These are phyloP conservation scores for Anacardium occidentale DNA, from an alignment of 345 rosid species.

Conservation along the genomic window DNA sequence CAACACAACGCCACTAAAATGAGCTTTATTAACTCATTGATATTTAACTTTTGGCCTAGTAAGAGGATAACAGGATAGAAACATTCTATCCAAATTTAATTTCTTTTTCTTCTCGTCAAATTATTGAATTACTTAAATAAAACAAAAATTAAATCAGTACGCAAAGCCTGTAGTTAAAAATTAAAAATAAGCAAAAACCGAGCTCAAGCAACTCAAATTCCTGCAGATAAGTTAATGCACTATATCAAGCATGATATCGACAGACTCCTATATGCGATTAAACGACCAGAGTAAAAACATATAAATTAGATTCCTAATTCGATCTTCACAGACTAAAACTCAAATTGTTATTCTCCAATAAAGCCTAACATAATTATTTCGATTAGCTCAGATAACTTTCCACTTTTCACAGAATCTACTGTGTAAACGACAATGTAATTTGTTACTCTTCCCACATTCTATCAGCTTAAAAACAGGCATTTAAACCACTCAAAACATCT, in stretches of 20 bases:
- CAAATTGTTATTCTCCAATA: not conserved
- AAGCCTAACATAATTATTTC: not conserved
- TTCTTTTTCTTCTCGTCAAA: not conserved
- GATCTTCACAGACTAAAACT: not conserved
- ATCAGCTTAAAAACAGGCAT: constrained; percentile 1
- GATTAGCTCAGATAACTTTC: not conserved
- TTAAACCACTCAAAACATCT: too few relatives aligned
- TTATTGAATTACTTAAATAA: not conserved
- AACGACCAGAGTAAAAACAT: not conserved
- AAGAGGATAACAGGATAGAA: not conserved
- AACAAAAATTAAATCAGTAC: not conserved
- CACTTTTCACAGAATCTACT: not conserved
- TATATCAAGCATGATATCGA: not conserved
- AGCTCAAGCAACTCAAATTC: not conserved
- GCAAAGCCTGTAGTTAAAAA: not conserved
- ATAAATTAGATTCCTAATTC: not conserved
- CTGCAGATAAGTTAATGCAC: not conserved
- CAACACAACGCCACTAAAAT: not conserved
- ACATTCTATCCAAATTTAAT: not conserved
- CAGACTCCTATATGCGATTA: too few relatives aligned
- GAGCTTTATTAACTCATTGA: not conserved
- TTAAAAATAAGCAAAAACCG: not conserved
- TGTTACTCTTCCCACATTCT: constrained; percentile 1
- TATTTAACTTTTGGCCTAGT: not conserved
- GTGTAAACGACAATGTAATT: not conserved